Evolutionary conservation across 2,329 filamentous ascomycete species (phyloP), one percentile per base, ranked within the genome.

Genomic region (Penicillium sp.): DNA sequence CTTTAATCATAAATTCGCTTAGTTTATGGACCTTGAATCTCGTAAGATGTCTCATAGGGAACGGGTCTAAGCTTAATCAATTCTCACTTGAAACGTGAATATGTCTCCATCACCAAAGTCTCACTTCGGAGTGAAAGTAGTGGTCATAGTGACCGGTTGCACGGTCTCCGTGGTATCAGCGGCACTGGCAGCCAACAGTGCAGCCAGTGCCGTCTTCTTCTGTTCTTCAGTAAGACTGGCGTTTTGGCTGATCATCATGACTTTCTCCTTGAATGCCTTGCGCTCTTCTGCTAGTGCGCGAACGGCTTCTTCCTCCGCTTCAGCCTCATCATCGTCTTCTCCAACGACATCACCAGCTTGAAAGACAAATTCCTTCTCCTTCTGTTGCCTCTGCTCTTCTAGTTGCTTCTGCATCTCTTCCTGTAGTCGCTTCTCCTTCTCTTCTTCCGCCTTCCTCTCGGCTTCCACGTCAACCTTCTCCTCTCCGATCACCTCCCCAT

Each of bases 391-490:
- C 29, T 39, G 22, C 19, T 49, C 21, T 16, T 56, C 54, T 0
- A 33, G 4, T 16, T 7, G 13, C 13, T 33, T 33, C 14, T 33
- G 31, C 31, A 7, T 16, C 31, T 49, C 22, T 6, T 37, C 21
- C 21, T 37, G 13, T 14, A 21, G 22, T 27, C 6, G 13, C 29
- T 47, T 53, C 21, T 37, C n/a, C 26, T 49, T 16, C 27, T 56
- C 54, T 45, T 56, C 54, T 26, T 4, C 14, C 2, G 14, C 10
- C 24, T 49, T 52, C 14, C 6, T 13, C 16, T 57, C 51, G 26
- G 42, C 55, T 24, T 54, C 55, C 22, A 7, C 24, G 33, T 57
- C 55, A 16, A 57, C 19, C 33, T 54, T 57, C 37, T 51, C 42
- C 29, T 58, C 52, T 31, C 51, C 56, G 4, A 54, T 27, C 16